These are phyloP conservation scores for Zostera marina DNA, from an alignment of 116 monocot genomes.

Conservation along the genomic window DNA sequence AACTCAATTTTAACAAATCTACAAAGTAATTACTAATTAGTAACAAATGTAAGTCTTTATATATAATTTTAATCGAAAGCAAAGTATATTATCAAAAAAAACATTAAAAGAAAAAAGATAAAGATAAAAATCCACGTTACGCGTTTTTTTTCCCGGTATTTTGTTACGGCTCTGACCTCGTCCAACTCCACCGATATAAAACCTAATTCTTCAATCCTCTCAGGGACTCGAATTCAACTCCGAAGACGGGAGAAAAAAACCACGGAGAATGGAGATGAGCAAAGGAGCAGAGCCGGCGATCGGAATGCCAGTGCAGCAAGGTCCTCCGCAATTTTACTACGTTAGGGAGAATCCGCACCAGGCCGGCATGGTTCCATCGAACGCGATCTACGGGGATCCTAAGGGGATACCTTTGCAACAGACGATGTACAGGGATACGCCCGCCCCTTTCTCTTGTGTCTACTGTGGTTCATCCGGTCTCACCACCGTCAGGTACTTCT, in stretches of 20 bases:
- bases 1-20: too few species aligned
- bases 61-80: too few species aligned
- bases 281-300: slow-evolving; percentile 32
- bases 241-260: slow-evolving; percentile 2
- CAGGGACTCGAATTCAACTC: not conserved
- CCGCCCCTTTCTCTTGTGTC: slow-evolving; percentile 58
- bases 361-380: slow-evolving; percentile 57
- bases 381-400: slow-evolving; percentile 58
- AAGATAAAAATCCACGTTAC: too few species aligned
- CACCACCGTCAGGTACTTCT: slow-evolving; percentile 43
- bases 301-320: slow-evolving; percentile 13
- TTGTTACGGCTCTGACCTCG: too few species aligned
- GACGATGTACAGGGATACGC: slow-evolving; percentile 69
- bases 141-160: too few species aligned
- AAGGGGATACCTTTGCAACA: slow-evolving; percentile 59
- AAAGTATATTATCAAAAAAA: too few species aligned
- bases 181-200: too few species aligned
- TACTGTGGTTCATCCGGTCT: slow-evolving; percentile 64
- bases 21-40: too few species aligned
- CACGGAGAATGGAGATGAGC: slow-evolving; percentile 4
- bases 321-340: slow-evolving; percentile 25
- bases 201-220: not conserved
- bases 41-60: too few species aligned
- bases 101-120: too few species aligned
- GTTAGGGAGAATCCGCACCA: slow-evolving; percentile 37